Evolutionary conservation across 1,284 basidiomycete genomes (phyloP), one percentile per base, ranked within the genome.

Genomic region (Boletellus deceptivus): DNA sequence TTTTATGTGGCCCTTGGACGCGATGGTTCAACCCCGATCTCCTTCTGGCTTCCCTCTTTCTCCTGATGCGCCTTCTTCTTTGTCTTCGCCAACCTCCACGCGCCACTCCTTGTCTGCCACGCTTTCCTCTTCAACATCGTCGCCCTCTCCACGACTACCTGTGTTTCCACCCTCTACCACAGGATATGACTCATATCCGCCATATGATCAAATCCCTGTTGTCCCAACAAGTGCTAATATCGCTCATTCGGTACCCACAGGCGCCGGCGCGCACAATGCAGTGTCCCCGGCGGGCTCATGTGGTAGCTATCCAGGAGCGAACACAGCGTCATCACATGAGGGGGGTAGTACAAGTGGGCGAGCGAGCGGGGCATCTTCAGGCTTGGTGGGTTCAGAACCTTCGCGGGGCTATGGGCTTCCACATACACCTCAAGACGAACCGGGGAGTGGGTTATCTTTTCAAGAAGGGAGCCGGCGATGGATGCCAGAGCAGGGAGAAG

Each of bases 241-340:
- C 1, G 40, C n/a, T 11, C 14, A 18, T 40, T n/a, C 39, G 25
- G 2, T 35, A 2, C 18, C 33, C 6, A 25, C 41, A 63, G 61
- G 61, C 22, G 37, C 50, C 6, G 62, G 58, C 7, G 50, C 42
- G 37, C 41, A 56, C 20, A 51, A 49, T n/a, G 52, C 55, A 1
- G 50, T 37, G 10, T 65, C 64, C 0, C 64, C 64, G 0, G 50
- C 55, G 3, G 65, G 52, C 20, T 70, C 68, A 1, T 59, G 54
- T 37, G 54, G 55, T 31, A 59, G 55, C 18, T 39, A 55, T 42
- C 53, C 33, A 3, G 57, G 56, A n/a, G 49, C 52, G n/a, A 54
- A 55, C 10, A 46, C 61, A 4, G 49, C 45, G 6, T 61, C 62
- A 3, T 60, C 62, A 1, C 37, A 54, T 5, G 64, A 63, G 0